These are phyloP conservation scores for Leccinum arenicola DNA, from an alignment of 768 basidiomycete species.

Conservation along the genomic window DNA sequence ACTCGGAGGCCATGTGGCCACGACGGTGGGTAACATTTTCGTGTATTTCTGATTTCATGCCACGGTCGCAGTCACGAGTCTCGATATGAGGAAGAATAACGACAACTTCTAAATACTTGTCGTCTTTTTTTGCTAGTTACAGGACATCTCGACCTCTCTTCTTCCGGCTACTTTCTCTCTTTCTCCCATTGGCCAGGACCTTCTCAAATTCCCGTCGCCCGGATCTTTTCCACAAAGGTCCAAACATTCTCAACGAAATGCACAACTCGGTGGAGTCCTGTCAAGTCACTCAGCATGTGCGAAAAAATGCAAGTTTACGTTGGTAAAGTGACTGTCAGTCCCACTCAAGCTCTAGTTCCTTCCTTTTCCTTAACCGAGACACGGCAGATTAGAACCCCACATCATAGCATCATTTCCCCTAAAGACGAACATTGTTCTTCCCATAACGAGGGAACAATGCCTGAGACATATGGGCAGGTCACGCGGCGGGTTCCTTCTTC, in stretches of 20 bases:
- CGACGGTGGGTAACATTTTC: background rate
- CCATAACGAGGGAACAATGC: conserved; percentile 33
- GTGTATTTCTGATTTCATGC: background rate
- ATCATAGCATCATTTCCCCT: conserved; percentile 9
- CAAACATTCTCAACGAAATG: conserved; percentile 5
- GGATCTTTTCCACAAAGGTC: conserved; percentile 21
- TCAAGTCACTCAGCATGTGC: conserved; percentile 3
- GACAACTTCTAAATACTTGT: too few relatives aligned
- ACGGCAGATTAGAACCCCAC: conserved; percentile 14
- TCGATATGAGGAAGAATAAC: background rate
- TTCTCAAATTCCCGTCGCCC: conserved; percentile 20
- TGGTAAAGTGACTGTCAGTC: conserved; percentile 16
- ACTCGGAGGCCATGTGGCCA: conserved; percentile 4
- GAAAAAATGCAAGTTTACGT: conserved; percentile 21
- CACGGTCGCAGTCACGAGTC: background rate
- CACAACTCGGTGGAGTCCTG: conserved; percentile 5
- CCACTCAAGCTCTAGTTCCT: conserved; percentile 6
- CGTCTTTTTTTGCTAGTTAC: too few relatives aligned
- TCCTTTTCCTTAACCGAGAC: conserved; percentile 25
- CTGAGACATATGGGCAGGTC: conserved; percentile 15
- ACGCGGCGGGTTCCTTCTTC: background rate
- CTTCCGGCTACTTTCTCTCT: background rate
- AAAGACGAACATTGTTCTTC: conserved; percentile 28
- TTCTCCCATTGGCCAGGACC: conserved; percentile 20
- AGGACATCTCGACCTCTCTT: background rate